Evolutionary conservation across 2,329 filamentous ascomycete genomes (phyloP), one percentile per base, ranked within the genome.

Genomic region (Aspergillus ruber): DNA sequence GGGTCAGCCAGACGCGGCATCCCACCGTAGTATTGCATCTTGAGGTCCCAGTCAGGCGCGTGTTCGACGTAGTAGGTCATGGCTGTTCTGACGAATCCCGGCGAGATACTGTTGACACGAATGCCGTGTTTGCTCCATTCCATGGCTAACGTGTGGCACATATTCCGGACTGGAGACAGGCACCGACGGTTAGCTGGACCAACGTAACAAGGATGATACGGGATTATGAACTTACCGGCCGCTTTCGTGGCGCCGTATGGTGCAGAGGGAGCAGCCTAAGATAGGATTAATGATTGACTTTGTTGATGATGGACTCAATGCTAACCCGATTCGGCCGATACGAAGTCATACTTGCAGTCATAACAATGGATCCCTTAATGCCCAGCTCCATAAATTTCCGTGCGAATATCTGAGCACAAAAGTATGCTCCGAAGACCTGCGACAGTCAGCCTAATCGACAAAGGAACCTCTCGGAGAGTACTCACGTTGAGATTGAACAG

Each of bases 21-120:
- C 3, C 77, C 77, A 3, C 78, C 76, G 54, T 80, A 80, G 56
- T 81, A 80, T 61, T 78, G 74, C 66, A 81, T 72, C 64, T 81
- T 76, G 51, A 71, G 64, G 48, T 76, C 74, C 78, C 77, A 81
- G 56, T 80, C 78, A 0, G 75, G 73, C 13, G 70, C 66, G n/a
- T 70, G 70, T 48, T 73, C 69, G 4, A 81, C 75, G 54, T 73
- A 75, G 57, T 75, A 76, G 6, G 73, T 76, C 64, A 77, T 64
- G 3, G 72, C 72, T 0, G 73, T 57, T 63, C 61, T 56, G 5
- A 73, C 63, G 38, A 72, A 72, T 0, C 69, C 74, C 0, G 74
- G 74, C 0, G 71, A 74, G 39, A 78, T 64, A 20, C 63, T 67
- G 64, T 77, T 77, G 33, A 62, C 60, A 2, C 59, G 59, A 33